A percentile compares a stretch with the other conserved stretches of the same genome.
These are phyloP conservation scores for Candida jianshihensis DNA, from an alignment of 805 yeast species.

Conservation along the genomic window DNA sequence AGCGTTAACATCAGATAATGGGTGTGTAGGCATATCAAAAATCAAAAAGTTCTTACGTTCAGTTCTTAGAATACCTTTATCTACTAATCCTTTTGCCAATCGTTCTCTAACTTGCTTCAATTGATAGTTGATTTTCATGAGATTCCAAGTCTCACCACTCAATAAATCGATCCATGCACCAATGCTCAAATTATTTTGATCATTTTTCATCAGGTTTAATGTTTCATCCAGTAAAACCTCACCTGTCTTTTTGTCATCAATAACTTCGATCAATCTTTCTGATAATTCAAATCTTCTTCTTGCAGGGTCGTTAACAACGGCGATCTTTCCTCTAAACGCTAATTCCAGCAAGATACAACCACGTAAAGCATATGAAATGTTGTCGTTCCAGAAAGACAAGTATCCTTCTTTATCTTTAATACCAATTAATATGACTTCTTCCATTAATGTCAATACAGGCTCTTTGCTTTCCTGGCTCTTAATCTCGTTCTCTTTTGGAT, in stretches of 20 bases:
- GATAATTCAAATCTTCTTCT: conserved; percentile 82
- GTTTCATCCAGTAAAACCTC: conserved; percentile 94
- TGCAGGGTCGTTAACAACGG: conserved; percentile 87
- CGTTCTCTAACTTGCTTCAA: conserved; percentile 96
- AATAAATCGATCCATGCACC: conserved; percentile 90
- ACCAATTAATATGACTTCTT: conserved; percentile 90
- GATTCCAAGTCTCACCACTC: conserved; percentile 96
- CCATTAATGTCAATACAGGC: conserved; percentile 89
- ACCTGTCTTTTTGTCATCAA: conserved; percentile 84
- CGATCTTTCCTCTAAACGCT: conserved; percentile 84
- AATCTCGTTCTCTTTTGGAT: conserved; percentile 50
- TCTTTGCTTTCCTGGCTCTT: conserved; percentile 27
- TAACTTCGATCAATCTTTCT: conserved; percentile 82
- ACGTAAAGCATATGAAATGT: conserved; percentile 90
- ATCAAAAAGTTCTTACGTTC: conserved; percentile 90
- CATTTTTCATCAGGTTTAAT: conserved; percentile 78
- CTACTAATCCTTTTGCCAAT: conserved; percentile 92
- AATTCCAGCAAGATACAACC: conserved; percentile 91
- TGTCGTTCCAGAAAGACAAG: conserved; percentile 96
- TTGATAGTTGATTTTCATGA: conserved; percentile 90
- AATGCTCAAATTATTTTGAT: conserved; percentile 71
- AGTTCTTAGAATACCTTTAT: conserved; percentile 92
- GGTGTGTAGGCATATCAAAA: conserved; percentile 99
- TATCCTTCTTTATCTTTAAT: conserved; percentile 95
- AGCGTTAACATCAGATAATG: conserved; percentile 75